Evolutionary conservation across 2,329 filamentous ascomycete genomes (phyloP), one percentile per base, ranked within the genome.

Genomic region (Exophiala sp.): DNA sequence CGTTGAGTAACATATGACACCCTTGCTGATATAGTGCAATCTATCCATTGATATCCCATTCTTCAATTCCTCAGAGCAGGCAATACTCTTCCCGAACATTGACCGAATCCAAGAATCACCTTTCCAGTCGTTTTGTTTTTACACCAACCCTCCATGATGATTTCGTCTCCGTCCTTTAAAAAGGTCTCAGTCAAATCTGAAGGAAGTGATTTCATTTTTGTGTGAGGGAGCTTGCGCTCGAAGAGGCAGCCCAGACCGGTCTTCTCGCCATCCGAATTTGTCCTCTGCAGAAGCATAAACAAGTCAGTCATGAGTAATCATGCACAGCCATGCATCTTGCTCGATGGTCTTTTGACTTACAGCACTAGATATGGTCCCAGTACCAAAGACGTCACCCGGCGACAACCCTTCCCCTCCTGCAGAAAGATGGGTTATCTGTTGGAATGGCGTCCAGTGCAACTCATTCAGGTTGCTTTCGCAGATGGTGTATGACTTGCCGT

Each of bases 361-460:
- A 12, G 40, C 7, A 42, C 40, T 42, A 3, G 62, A 62, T 5
- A 65, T 50, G 2, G 63, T 65, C 12, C 63, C 63, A 6, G 63
- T 65, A 3, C 63, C 63, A 34, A 65, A 61, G 4, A 64, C 57
- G 51, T 65, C 63, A 2, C 63, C 63, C 2, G 57, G 51, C 2
- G 21, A 52, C 12, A 65, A 21, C 1, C 63, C 63, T 18, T 62
- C 61, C 1, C 62, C 63, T 1, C 63, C 63, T 36, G 51, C 57
- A 9, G 50, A 50, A 0, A 63, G 48, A 38, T 65, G 62, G 0
- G 60, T 50, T 7, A 65, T 34, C 32, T 63, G 58, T 44, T 65
- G 63, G 35, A 57, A 58, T 2, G 63, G 63, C 9, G 60, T 65
- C 63, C 63, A 65, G 36, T 65, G 63, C 9, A 65, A 47, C n/a